Conservation (phyloP, 2,329 filamentous ascomycete species). For the Fusarium phyllophilum region DNA sequence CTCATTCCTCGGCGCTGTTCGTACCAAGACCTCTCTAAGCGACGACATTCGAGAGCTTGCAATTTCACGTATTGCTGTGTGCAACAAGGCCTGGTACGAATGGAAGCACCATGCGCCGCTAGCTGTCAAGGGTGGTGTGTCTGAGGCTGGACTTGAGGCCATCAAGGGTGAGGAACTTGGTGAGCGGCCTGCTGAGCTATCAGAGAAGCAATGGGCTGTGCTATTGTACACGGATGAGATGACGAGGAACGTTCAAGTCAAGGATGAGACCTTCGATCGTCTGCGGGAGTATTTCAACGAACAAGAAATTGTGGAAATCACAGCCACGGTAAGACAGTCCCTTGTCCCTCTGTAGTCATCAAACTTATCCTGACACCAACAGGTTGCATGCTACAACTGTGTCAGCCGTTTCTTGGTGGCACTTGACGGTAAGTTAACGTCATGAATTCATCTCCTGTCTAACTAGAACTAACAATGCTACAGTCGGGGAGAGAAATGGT, state of each 20-base stretch:
- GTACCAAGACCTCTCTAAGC: slow-evolving; percentile 61
- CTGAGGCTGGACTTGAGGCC: slow-evolving; percentile 59
- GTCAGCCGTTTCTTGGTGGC: slow-evolving; percentile 87
- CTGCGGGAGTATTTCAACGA: slow-evolving; percentile 72
- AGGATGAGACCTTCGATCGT: slow-evolving; percentile 72
- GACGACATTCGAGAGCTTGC: slow-evolving; percentile 77
- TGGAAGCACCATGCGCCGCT: slow-evolving; percentile 83
- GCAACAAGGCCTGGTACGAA: slow-evolving; percentile 87
- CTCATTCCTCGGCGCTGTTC: slow-evolving; percentile 71
- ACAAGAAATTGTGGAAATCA: slow-evolving; percentile 82
- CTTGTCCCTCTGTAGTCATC: neutral
- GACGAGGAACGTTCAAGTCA: slow-evolving; percentile 77
- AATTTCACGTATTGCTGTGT: slow-evolving; percentile 82
- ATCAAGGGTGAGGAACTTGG: slow-evolving; percentile 51
- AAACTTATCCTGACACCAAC: slow-evolving; percentile 25
- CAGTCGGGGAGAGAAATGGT: slow-evolving; percentile 68
- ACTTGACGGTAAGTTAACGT: slow-evolving; percentile 70
- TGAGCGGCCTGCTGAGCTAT: slow-evolving; percentile 55
- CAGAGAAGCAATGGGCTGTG: slow-evolving; percentile 72
- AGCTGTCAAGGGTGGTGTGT: slow-evolving; percentile 66
- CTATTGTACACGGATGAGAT: slow-evolving; percentile 84
- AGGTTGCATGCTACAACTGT: slow-evolving; percentile 82
- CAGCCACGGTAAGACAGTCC: slow-evolving; percentile 68
- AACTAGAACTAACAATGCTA: slow-evolving; percentile 41
- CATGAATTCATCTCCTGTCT: slow-evolving; percentile 10